phyloP scores from a whole-genome alignment of 345 rosid species.

The Gossypium rotundifolium region DNA sequence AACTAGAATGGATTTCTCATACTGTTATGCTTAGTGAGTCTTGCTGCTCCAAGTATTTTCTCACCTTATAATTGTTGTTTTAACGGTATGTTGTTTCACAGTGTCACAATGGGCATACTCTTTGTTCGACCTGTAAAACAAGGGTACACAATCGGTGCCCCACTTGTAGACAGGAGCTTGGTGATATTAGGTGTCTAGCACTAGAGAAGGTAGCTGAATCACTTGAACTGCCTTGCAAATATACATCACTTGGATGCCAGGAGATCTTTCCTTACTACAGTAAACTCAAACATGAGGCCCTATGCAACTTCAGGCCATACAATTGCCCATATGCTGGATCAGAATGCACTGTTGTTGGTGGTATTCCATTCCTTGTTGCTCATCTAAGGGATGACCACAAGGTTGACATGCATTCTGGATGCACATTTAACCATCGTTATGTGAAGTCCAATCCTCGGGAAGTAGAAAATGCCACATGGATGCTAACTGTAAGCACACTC shows the following conservation, averaged over 20 bases:
- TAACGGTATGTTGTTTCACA: constrained; percentile 25
- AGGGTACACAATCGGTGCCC: constrained; percentile 92
- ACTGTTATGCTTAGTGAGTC: background rate
- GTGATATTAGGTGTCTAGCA: constrained; percentile 92
- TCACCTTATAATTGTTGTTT: background rate
- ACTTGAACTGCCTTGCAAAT: constrained; percentile 84
- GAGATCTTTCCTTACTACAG: constrained; percentile 93
- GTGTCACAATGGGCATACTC: constrained; percentile 98
- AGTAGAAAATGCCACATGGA: constrained; percentile 98
- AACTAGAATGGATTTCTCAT: background rate
- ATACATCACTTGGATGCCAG: constrained; percentile 71
- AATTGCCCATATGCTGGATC: constrained; percentile 95
- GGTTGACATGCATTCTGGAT: constrained; percentile 96
- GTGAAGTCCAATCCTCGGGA: constrained; percentile 96
- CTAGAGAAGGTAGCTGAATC: constrained; percentile 93
- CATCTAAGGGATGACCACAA: constrained; percentile 94
- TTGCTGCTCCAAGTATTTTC: background rate
- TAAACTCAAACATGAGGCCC: constrained; percentile 82
- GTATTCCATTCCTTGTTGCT: constrained; percentile 79
- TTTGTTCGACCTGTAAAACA: constrained; percentile 87
- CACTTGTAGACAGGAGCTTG: constrained; percentile 96
- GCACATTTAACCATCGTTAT: constrained; percentile 93
- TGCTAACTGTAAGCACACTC: constrained; percentile 71
- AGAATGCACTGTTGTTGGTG: constrained; percentile 75
- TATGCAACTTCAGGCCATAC: constrained; percentile 87